A percentile compares a stretch with the other conserved stretches of the same genome.
Evolutionary conservation across 306 rosid genomes (phyloP).

Genomic region (Hippophae tibetana): DNA sequence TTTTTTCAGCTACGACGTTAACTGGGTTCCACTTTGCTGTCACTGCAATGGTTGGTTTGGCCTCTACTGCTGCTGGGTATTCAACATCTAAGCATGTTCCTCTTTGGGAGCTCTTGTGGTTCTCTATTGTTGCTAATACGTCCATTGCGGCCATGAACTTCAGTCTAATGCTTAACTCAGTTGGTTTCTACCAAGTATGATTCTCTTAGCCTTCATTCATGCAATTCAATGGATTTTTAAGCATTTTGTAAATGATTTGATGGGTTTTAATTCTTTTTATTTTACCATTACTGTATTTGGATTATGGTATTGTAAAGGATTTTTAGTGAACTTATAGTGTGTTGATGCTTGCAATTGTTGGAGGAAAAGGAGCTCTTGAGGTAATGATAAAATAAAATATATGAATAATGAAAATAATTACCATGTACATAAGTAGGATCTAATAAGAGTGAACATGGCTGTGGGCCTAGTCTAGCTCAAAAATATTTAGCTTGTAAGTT

Average conservation of each 20-base stretch:
- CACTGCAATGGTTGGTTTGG: slow-evolving; percentile 76
- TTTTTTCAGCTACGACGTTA: slow-evolving; percentile 62
- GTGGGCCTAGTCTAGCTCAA: too few species aligned
- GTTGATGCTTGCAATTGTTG: too few species aligned
- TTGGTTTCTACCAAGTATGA: slow-evolving; percentile 78
- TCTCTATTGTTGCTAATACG: slow-evolving; percentile 73
- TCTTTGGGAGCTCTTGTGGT: slow-evolving; percentile 90
- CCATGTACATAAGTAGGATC: too few species aligned
- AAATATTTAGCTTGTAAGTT: too few species aligned
- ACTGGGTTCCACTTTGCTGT: slow-evolving; percentile 93
- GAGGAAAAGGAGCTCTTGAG: too few species aligned
- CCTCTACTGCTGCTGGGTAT: slow-evolving; percentile 74
- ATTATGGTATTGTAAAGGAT: too few species aligned
- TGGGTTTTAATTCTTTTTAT: too few species aligned
- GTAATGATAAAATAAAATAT: too few species aligned
- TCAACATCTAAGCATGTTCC: slow-evolving; percentile 83
- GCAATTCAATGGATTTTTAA: not conserved
- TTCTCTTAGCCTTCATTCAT: not conserved
- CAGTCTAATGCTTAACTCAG: slow-evolving; percentile 93
- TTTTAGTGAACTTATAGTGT: too few species aligned
- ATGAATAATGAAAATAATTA: too few species aligned
- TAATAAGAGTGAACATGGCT: too few species aligned
- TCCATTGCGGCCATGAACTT: slow-evolving; percentile 88
- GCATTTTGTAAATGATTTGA: not conserved
- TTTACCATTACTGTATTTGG: too few species aligned